Evolutionary conservation across 2,329 filamentous ascomycete genomes (phyloP).

Genomic region (Lizonia empirigonia): DNA sequence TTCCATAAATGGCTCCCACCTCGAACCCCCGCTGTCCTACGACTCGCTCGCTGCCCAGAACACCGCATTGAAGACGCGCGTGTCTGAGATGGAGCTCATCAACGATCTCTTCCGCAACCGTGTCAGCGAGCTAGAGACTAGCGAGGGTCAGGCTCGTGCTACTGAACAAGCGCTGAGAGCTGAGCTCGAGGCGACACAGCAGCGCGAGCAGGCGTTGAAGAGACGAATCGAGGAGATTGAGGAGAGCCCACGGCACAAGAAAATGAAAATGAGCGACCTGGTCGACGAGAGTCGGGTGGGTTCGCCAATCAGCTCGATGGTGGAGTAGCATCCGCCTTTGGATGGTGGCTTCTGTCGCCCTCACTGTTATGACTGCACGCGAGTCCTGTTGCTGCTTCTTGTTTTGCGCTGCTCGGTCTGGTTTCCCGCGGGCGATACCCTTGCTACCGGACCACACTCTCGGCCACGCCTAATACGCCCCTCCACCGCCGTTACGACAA

Average conservation of each 20-base stretch:
- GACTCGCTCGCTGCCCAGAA: conserved; percentile 81
- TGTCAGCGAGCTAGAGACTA: conserved; percentile 76
- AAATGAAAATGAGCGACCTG: conserved; percentile 62
- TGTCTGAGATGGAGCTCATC: conserved; percentile 94
- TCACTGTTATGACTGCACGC: conserved; percentile 9
- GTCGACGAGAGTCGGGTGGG: conserved; percentile 53
- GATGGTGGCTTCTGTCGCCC: conserved; percentile 13
- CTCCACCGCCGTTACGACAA: background rate
- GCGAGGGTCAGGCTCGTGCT: conserved; percentile 69
- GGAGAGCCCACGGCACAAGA: conserved; percentile 59
- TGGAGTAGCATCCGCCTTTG: conserved; percentile 27
- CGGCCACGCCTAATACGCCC: background rate
- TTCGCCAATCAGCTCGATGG: conserved; percentile 41
- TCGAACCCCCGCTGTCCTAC: conserved; percentile 76
- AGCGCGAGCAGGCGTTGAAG: conserved; percentile 81
- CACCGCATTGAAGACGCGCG: conserved; percentile 88
- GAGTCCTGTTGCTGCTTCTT: conserved; percentile 25
- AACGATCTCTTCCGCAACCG: conserved; percentile 71
- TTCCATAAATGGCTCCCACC: conserved; percentile 64
- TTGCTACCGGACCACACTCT: conserved; percentile 8
- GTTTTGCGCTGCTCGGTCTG: conserved; percentile 6
- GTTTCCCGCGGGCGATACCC: conserved; percentile 9
- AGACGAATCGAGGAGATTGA: conserved; percentile 73
- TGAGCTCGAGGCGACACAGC: conserved; percentile 74
- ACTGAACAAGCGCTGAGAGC: conserved; percentile 62